Evolutionary conservation across 1,139 yeast species (phyloP).

Genomic region (Arxiozyma slooffiae): DNA sequence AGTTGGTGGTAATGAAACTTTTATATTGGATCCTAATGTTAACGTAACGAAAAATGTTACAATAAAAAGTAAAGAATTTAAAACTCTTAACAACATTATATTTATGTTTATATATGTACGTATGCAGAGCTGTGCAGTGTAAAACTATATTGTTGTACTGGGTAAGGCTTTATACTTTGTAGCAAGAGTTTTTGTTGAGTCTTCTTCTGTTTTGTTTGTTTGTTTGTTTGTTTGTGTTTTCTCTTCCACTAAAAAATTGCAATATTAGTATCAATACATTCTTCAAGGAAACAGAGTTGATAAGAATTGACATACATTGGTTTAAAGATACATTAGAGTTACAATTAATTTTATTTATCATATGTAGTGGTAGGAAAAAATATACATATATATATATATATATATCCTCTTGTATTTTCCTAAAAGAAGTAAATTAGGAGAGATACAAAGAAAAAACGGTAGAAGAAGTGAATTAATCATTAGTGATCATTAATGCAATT

Average conservation of each 20-base stretch:
- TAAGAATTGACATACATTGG: background rate
- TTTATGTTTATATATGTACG: too few relatives aligned
- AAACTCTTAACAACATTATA: background rate
- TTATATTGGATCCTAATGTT: background rate
- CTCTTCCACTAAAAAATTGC: too few relatives aligned
- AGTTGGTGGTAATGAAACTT: slow-evolving; percentile 19
- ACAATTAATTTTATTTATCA: background rate
- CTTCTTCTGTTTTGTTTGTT: too few relatives aligned
- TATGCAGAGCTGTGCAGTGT: too few relatives aligned
- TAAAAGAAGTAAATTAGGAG: background rate
- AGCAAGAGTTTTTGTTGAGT: background rate
- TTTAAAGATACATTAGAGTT: background rate
- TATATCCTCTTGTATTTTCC: background rate
- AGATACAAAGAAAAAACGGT: background rate
- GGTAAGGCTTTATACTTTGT: too few relatives aligned
- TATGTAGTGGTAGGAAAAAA: background rate
- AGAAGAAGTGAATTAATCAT: background rate
- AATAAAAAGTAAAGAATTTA: too few relatives aligned
- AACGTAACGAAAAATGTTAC: background rate
- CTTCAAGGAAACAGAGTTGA: too few relatives aligned
- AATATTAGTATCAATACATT: too few relatives aligned
- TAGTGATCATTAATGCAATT: background rate
- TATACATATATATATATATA: too few relatives aligned
- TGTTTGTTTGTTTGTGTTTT: background rate
- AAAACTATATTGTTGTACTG: too few relatives aligned